Conservation (phyloP, 306 rosid genomes). For the Sesbania bispinosa region DNA sequence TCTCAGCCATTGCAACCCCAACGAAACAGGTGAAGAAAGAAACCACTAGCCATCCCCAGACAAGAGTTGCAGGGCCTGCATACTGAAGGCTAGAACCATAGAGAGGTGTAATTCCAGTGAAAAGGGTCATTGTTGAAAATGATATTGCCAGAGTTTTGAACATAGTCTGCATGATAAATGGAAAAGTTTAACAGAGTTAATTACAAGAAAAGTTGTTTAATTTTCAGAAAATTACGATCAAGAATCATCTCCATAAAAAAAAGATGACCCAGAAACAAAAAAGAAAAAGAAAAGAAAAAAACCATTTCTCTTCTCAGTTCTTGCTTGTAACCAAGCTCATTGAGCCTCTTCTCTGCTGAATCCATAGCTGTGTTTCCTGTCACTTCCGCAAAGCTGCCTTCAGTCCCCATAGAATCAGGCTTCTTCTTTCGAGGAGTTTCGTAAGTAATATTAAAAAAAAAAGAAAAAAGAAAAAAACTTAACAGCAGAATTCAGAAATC, state of each 20-base stretch:
- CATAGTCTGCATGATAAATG: constrained; percentile 55
- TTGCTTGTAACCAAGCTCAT: constrained; percentile 88
- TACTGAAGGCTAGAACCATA: constrained; percentile 79
- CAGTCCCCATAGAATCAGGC: constrained; percentile 23
- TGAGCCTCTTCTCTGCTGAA: constrained; percentile 75
- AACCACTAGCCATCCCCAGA: constrained; percentile 89
- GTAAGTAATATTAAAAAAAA: neutral
- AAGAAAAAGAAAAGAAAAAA: neutral
- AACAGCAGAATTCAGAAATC: neutral
- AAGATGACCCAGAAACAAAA: neutral
- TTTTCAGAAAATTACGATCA: neutral
- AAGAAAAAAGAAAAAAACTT: neutral
- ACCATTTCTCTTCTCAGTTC: constrained; percentile 88
- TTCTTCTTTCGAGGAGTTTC: neutral
- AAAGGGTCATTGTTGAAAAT: constrained; percentile 82
- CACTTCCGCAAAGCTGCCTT: neutral
- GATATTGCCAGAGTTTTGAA: constrained; percentile 91
- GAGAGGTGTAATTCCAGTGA: constrained; percentile 94
- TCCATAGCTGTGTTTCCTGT: constrained; percentile 41
- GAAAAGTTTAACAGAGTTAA: neutral
- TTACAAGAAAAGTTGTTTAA: neutral
- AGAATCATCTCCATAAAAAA: constrained; percentile 3
- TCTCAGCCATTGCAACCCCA: constrained; percentile 90
- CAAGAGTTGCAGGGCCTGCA: constrained; percentile 86
- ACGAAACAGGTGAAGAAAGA: constrained; percentile 89